Evolutionary conservation across 345 rosid genomes (phyloP), one percentile per base, ranked within the genome.

Genomic region (Eucalyptus sp.): DNA sequence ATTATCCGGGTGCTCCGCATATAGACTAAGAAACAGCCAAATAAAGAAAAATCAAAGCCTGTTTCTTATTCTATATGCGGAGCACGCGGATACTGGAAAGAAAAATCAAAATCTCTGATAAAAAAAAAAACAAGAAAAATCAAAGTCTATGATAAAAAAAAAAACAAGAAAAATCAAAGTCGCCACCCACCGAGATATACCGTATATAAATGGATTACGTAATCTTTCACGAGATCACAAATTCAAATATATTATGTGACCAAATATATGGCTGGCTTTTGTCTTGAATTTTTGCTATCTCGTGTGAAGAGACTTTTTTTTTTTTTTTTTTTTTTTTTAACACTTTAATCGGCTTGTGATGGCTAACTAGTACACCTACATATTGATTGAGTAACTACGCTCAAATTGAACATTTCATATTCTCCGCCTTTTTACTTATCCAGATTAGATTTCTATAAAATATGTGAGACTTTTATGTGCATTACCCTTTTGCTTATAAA

Each of bases 301-400:
- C 11, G 4, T 3, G 24, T 5, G 7, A 68, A 31, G 24, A 33
- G 7, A 5, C 13, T 17, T 71, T 7, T 1, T 5, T 3, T 7
- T 6, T 18, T 71, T 14, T 33, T n/a, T 17, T 71, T 7, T 1
- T 5, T 3, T 7, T 6, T 18, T 71, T 14, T 33, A 6, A 13
- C 1, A 71, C 3, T 24, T 37, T 11, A 33, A 4, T 33, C 4
- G 46, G 5, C 7, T 33, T 0, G 11, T 5, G 43, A 66, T 8
- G 79, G 10, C 17, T 4, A 9, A 6, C 22, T 66, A 3, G 6
- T 66, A 68, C 0, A 31, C 41, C 2, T 68, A 7, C 8, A 31
- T 17, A 16, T 31, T 37, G 41, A 68, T 17, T 8, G 80, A 31
- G 43, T 68, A 66, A 18, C 41, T 16, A 68, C 0, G 1, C 22